Percentiles rank a stretch among this genome's conserved stretches.
These are phyloP conservation scores for Boletus chippewaensis DNA, from an alignment of 1,284 basidiomycete species.

Conservation along the genomic window DNA sequence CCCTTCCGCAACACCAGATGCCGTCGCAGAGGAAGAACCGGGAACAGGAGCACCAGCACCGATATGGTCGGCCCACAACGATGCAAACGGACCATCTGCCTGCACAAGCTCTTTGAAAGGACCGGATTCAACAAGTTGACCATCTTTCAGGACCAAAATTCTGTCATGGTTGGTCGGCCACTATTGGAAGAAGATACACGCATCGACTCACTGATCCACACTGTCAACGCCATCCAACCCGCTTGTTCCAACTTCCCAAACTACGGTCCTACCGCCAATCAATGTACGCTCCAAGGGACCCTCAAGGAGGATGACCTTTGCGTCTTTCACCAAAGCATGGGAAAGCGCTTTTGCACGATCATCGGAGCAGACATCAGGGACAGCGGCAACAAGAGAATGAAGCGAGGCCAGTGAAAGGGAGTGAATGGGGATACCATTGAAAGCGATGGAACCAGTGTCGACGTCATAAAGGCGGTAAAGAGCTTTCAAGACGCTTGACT, in stretches of 20 bases:
- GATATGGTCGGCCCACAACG: slow-evolving; percentile 80
- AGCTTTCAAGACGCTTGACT: slow-evolving; percentile 76
- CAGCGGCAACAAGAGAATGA: slow-evolving; percentile 73
- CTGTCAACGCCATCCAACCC: slow-evolving; percentile 31
- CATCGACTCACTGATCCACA: slow-evolving; percentile 50
- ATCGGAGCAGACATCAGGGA: slow-evolving; percentile 78
- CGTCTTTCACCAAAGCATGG: slow-evolving; percentile 78
- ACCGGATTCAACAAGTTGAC: slow-evolving; percentile 74
- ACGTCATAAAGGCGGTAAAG: slow-evolving; percentile 90
- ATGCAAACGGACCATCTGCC: slow-evolving; percentile 63
- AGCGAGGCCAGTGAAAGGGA: slow-evolving; percentile 79
- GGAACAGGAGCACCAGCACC: slow-evolving; percentile 32
- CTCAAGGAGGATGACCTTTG: slow-evolving; percentile 77
- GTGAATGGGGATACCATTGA: slow-evolving; percentile 82
- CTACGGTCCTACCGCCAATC: slow-evolving; percentile 64
- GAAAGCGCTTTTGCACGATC: slow-evolving; percentile 86
- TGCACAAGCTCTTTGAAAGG: slow-evolving; percentile 67
- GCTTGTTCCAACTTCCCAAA: slow-evolving; percentile 73
- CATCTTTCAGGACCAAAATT: slow-evolving; percentile 78
- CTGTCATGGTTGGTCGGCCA: slow-evolving; percentile 34
- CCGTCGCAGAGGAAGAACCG: slow-evolving; percentile 25
- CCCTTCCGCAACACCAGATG: slow-evolving; percentile 20
- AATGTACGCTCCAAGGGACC: slow-evolving; percentile 69
- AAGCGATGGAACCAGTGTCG: slow-evolving; percentile 62
- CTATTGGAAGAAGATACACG: neutral